Base-by-base conservation (phyloP, 441 rosid genomes). In the Gossypium gossypioides region DNA sequence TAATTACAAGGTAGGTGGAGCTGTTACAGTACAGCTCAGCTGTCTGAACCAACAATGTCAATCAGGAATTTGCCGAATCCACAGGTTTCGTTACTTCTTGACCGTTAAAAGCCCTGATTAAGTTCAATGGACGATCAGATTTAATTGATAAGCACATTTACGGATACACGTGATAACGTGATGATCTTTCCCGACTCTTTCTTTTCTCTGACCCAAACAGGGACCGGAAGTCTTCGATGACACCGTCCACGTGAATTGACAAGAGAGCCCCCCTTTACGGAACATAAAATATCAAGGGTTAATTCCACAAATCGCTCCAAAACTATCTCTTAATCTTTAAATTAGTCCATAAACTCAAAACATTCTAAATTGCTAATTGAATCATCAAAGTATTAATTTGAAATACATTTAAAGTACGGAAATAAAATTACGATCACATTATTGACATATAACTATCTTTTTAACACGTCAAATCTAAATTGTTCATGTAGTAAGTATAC, bases 221-320 rank as follows among this genome's bases (percentile, higher is more conserved):
- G 16, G 21, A 22, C 64, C 64, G 40, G 1, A 50, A 51, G 72
- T 25, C 78, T 72, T 78, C 55, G 76, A 50, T 7, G 40, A 6
- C 76, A 42, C 80, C 82, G 83, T 85, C 76, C 27, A 6, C 1
- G 0, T 15, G 9, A 34, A 76, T 76, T 80, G 81, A 77, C 90
- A 61, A 1, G 29, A 76, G 48, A 54, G 48, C 48, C 89, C 85
- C 1, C 37, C 37, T 32, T 32, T 80, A 74, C 2, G 27, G 3
- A 0, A 19, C 68, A 21, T 0, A 19, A 1, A 60, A 32, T 22
- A 12, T 61, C 1, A 37, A 9, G 6, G 61, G 32, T 56, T 56
- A 7, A 37, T 34, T 19, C 8, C 6, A 51, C n/a, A 3, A 56
- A 32, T n/a, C 16, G 56, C 16, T 5, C 7, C 22, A 4, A 5